Evolutionary conservation across 2,329 filamentous ascomycete species (phyloP).

Genomic region (Rhynchosporium agropyri): DNA sequence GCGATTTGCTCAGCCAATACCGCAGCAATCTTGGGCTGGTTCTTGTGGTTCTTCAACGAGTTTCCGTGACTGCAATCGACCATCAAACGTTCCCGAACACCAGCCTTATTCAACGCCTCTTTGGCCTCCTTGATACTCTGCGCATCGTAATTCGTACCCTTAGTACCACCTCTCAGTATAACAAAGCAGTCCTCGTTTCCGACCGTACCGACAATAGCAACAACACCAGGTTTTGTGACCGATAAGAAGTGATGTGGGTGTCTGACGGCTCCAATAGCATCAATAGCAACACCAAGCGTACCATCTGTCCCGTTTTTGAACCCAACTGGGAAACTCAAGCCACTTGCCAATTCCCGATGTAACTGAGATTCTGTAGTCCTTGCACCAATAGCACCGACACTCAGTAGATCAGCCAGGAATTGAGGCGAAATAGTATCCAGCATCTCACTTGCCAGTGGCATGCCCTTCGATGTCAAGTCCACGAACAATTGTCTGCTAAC

Average conservation of each 20-base stretch:
- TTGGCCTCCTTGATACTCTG: conserved; percentile 84
- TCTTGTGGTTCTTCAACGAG: conserved; percentile 93
- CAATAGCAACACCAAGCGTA: conserved; percentile 83
- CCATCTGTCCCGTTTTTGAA: conserved; percentile 99
- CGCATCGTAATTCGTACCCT: conserved; percentile 91
- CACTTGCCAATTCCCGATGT: conserved; percentile 90
- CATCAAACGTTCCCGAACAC: conserved; percentile 80
- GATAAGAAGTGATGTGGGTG: conserved; percentile 97
- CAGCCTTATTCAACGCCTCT: conserved; percentile 73
- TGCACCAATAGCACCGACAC: conserved; percentile 91
- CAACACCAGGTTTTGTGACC: conserved; percentile 94
- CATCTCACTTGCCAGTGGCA: conserved; percentile 98
- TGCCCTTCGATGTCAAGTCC: conserved; percentile 86
- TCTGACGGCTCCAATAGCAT: conserved; percentile 89
- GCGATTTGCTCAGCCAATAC: conserved; percentile 82
- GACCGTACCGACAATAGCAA: conserved; percentile 89
- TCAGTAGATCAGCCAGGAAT: conserved; percentile 90
- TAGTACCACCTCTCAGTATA: conserved; percentile 88
- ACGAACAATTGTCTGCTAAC: conserved; percentile 88
- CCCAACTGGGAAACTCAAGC: conserved; percentile 93
- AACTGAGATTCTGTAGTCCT: conserved; percentile 95
- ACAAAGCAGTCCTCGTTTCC: conserved; percentile 98
- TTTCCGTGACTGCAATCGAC: conserved; percentile 98
- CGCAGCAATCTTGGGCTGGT: conserved; percentile 91
- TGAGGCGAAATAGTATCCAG: conserved; percentile 97